phyloP scores from a whole-genome alignment of 371 early-diverging fungal species.

The Rhizopus stolonifer region DNA sequence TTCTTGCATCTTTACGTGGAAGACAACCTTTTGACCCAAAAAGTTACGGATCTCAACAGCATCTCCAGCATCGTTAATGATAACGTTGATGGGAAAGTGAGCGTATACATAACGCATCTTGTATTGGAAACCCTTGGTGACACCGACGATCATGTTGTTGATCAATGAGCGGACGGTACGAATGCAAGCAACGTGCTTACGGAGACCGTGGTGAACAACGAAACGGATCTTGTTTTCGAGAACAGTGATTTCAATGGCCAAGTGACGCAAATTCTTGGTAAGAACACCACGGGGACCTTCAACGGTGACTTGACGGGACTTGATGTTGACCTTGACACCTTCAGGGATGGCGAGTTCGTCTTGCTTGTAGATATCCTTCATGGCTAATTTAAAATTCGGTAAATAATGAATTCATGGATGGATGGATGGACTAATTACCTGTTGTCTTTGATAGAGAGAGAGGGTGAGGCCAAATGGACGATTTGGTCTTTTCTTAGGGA shows the following conservation, averaged over 20 bases:
- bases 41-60: conserved; percentile 98
- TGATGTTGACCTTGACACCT: conserved; percentile 72
- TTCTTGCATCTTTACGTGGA: conserved; percentile 87
- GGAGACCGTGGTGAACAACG: conserved; percentile 95
- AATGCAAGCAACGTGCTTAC: conserved; percentile 98
- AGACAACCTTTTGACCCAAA: conserved; percentile 97
- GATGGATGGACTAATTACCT: neutral
- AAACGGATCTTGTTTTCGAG: conserved; percentile 63
- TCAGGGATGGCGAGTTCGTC: conserved; percentile 81
- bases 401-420: neutral
- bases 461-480: too few species aligned
- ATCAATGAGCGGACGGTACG: conserved; percentile 97
- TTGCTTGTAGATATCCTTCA: conserved; percentile 88
- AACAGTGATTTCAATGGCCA: conserved; percentile 86
- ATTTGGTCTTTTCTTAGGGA: too few species aligned
- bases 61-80: conserved; percentile 82
- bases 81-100: conserved; percentile 99
- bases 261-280: conserved; percentile 92
- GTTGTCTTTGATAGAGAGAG: too few species aligned
- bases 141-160: conserved; percentile 98
- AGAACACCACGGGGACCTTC: conserved; percentile 91
- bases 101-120: conserved; percentile 99
- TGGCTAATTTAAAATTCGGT: conserved; percentile 17
- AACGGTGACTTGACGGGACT: conserved; percentile 77
- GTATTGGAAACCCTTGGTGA: conserved; percentile 99